phyloP scores from a whole-genome alignment of 1,284 basidiomycete genomes.

The Sporisorium iseilematis-ciliati region DNA sequence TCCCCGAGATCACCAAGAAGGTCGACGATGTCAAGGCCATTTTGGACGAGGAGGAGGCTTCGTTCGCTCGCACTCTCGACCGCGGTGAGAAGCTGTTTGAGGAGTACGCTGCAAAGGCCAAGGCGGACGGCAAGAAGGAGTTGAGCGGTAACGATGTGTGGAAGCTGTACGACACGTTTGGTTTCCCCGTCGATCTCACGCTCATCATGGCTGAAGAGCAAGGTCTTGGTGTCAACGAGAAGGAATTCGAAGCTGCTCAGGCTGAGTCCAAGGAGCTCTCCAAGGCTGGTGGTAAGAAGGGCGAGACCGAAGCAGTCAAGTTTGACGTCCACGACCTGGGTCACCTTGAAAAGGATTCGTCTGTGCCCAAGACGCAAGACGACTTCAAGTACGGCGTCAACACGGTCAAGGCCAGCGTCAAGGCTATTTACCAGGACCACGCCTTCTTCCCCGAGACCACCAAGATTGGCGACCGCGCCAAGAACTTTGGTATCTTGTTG shows the following conservation, averaged over 20 bases:
- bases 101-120: slow-evolving; percentile 82
- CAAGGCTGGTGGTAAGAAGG: slow-evolving; percentile 81
- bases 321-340: slow-evolving; percentile 97
- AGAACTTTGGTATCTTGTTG: slow-evolving; percentile 86
- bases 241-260: slow-evolving; percentile 90
- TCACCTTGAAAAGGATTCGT: slow-evolving; percentile 81
- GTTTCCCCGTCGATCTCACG: slow-evolving; percentile 97
- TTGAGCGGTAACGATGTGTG: slow-evolving; percentile 94
- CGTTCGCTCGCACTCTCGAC: slow-evolving; percentile 94
- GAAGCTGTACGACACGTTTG: slow-evolving; percentile 97
- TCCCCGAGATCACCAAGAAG: slow-evolving; percentile 92
- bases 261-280: slow-evolving; percentile 89
- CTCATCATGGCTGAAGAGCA: slow-evolving; percentile 97
- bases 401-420: slow-evolving; percentile 78
- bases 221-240: slow-evolving; percentile 85
- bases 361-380: slow-evolving; percentile 94
- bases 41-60: slow-evolving; percentile 95
- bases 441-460: slow-evolving; percentile 74
- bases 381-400: slow-evolving; percentile 85
- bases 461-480: slow-evolving; percentile 72
- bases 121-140: slow-evolving; percentile 76
- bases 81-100: slow-evolving; percentile 97
- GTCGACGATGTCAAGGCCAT: slow-evolving; percentile 91
- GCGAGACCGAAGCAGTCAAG: slow-evolving; percentile 77
- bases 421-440: slow-evolving; percentile 87